These are phyloP conservation scores for Talaromyces atroroseus DNA, from an alignment of 2,329 filamentous ascomycete genomes.

Conservation along the genomic window DNA sequence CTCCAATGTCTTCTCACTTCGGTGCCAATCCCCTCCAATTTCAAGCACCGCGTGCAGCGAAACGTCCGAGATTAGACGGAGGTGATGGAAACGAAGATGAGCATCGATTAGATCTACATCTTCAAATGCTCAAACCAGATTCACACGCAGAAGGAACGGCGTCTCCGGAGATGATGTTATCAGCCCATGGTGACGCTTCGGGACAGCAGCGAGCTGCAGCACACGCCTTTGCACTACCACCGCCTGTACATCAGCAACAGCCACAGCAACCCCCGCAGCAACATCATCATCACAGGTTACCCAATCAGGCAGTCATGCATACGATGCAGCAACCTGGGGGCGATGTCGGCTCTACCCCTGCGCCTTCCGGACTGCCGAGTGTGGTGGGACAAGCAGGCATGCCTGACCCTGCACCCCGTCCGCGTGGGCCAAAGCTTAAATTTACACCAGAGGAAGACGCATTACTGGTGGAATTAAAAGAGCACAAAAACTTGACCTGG, in stretches of 20 bases:
- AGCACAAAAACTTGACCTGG: constrained; percentile 92
- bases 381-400: constrained; percentile 83
- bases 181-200: constrained; percentile 27
- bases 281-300: constrained; percentile 77
- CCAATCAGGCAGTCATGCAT: constrained; percentile 64
- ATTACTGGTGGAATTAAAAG: constrained; percentile 81
- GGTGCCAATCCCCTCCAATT: constrained; percentile 28
- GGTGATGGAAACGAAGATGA: constrained; percentile 24
- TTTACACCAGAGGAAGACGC: constrained; percentile 91
- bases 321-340: constrained; percentile 57
- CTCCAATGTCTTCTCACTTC: constrained; percentile 33
- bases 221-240: constrained; percentile 32
- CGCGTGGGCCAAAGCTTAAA: constrained; percentile 83
- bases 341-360: constrained; percentile 40
- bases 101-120: constrained; percentile 24
- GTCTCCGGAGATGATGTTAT: constrained; percentile 32
- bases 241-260: constrained; percentile 42
- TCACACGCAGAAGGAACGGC: constrained; percentile 26
- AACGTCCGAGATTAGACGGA: constrained; percentile 30
- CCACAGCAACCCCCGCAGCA: constrained; percentile 28
- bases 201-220: constrained; percentile 24
- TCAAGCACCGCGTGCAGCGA: constrained; percentile 27
- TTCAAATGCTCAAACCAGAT: constrained; percentile 30
- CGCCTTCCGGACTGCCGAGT: constrained; percentile 63
- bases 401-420: constrained; percentile 73